phyloP scores from a whole-genome alignment of 2,329 filamentous ascomycete genomes.

The Colletotrichum gloeosporioides region DNA sequence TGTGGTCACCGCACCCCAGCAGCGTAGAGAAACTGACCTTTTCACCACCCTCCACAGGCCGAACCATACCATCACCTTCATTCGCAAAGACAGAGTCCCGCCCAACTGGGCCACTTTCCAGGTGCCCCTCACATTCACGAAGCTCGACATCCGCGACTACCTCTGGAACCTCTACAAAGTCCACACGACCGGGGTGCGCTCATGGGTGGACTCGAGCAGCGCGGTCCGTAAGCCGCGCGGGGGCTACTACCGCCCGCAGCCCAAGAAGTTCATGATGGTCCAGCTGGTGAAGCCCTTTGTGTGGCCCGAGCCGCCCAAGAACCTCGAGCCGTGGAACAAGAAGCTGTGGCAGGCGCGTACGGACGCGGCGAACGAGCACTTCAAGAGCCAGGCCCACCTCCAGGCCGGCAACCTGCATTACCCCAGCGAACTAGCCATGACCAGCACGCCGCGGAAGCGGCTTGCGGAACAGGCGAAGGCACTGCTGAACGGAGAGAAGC shows the following conservation, averaged over 20 bases:
- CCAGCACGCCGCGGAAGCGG: conserved; percentile 46
- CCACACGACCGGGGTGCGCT: conserved; percentile 74
- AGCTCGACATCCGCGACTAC: conserved; percentile 96
- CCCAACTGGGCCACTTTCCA: conserved; percentile 87
- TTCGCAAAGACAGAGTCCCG: conserved; percentile 73
- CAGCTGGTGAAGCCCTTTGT: conserved; percentile 88
- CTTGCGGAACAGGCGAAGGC: conserved; percentile 60
- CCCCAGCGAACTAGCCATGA: conserved; percentile 34
- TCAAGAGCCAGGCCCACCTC: conserved; percentile 37
- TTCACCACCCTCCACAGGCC: conserved; percentile 60
- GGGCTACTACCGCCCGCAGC: conserved; percentile 71
- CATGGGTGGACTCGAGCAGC: conserved; percentile 72
- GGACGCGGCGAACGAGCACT: conserved; percentile 46
- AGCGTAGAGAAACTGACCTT: neutral
- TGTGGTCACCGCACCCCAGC: neutral
- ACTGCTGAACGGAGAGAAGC: conserved; percentile 62
- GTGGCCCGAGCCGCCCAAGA: conserved; percentile 76
- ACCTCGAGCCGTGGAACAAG: conserved; percentile 69
- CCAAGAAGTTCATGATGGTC: conserved; percentile 92
- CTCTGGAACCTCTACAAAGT: conserved; percentile 86
- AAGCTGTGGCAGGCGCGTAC: conserved; percentile 60
- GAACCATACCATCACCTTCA: conserved; percentile 78
- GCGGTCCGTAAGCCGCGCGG: conserved; percentile 59
- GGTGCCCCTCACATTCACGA: conserved; percentile 91
- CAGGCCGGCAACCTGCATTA: conserved; percentile 25